Evolutionary conservation across 2,329 filamentous ascomycete genomes (phyloP), one percentile per base, ranked within the genome.

Genomic region (Albifimbria verrucaria): DNA sequence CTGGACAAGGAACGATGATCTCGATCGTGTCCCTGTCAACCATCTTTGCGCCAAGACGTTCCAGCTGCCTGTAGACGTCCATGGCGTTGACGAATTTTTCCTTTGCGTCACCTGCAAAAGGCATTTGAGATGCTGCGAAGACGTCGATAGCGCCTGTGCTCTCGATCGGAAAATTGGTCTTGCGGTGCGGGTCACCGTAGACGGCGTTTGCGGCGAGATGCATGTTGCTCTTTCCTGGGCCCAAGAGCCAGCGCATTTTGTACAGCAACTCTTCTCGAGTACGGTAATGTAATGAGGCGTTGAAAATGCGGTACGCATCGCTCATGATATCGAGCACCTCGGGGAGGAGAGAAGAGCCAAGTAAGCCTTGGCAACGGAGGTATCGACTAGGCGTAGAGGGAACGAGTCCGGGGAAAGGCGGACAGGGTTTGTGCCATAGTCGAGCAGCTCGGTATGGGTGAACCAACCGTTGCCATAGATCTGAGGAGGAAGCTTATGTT

Each of bases 391-490:
- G 21, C 62, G 62, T 48, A 52, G 57, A 21, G 62, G 53, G 23
- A 64, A 64, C 2, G 60, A 55, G 11, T 59, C 58, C 2, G 25
- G 49, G 11, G 60, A 56, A 10, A 59, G 46, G 50, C 53, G 9
- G 44, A 39, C 32, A 17, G 20, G 15, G 45, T 10, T 52, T 10
- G 53, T 41, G 20, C 47, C 48, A 43, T 45, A 53, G 42, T 55
- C 49, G 28, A 41, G 36, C 2, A 52, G 36, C 17, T 48, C 49
- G 17, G 43, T n/a, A 20, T 52, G 41, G 9, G 55, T 47, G 23
- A 55, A 28, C 62, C 62, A 64, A 47, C 62, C 62, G 41, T 64
- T 61, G 18, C 59, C 62, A 25, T 59, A 64, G 42, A 64, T 57
- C 17, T 64, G 62, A 17, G 58, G 49, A 1, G 59, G 28, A 3